Percentiles rank a stretch among this genome's conserved stretches.
phyloP scores from a whole-genome alignment of 805 yeast genomes.

The Cyberlindnera subsufficiens region DNA sequence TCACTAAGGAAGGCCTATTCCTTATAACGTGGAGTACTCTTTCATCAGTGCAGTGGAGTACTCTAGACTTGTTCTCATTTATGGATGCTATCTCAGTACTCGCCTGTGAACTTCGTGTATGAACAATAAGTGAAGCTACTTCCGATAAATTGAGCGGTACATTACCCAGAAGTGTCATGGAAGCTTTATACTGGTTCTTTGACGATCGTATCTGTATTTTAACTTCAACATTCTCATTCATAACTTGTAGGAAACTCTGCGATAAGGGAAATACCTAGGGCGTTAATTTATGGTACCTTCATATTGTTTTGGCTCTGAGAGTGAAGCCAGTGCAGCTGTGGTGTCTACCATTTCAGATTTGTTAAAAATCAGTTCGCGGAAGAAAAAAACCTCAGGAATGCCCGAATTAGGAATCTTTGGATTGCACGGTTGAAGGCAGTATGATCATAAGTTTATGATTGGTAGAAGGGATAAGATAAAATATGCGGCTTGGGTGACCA shows the following conservation, averaged over 20 bases:
- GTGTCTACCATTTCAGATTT: no score
- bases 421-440: no score
- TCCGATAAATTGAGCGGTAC: conserved; percentile 11
- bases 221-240: neutral
- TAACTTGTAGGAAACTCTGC: neutral
- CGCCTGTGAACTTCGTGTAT: conserved; percentile 9
- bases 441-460: no score
- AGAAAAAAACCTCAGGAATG: no score
- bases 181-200: neutral
- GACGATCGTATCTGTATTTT: neutral
- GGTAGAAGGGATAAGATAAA: no score
- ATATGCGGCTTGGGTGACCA: no score
- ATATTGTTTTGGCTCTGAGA: no score
- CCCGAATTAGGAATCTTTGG: no score
- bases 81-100: conserved; percentile 2
- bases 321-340: no score
- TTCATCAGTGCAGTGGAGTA: conserved; percentile 8
- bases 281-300: no score
- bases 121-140: conserved; percentile 10
- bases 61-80: conserved; percentile 19
- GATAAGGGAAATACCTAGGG: no score
- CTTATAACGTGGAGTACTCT: neutral
- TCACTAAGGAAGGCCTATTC: conserved; percentile 10
- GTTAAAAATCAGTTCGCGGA: no score
- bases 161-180: conserved; percentile 4